Base-by-base conservation (phyloP, 2,329 filamentous ascomycete species). In the Xylariaceae sp. region DNA sequence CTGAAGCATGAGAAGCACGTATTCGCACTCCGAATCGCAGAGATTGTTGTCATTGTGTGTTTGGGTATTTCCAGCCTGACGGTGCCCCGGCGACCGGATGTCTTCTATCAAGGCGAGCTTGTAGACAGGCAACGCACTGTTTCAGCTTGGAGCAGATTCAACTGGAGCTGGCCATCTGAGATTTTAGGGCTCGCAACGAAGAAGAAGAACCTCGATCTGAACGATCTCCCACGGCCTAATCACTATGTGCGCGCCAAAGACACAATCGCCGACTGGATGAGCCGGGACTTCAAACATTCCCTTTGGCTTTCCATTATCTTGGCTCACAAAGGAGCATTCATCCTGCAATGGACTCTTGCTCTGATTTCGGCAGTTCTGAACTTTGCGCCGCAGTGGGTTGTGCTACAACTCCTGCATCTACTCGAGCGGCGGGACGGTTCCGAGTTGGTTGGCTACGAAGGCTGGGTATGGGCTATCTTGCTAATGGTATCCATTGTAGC, bases 301-400 rank as follows among this genome's bases (percentile, higher is more conserved):
- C 74, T 90, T 1, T 83, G 86, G 77, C 71, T 81, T 45, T 78
- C 80, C 1, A 61, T 90, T 2, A 57, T 85, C 5, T 64, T 74
- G 39, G 77, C 78, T 1, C 85, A 89, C 62, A 77, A 77, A 52
- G 65, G 66, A 19, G 65, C 72, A 1, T 73, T 91, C 36, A 57
- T 73, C 1, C 48, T 80, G 9, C 87, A 90, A 66, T 83, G 80
- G 71, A 41, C 68, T 2, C 62, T 87, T 7, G 82, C 81, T 11
- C 51, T 81, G 1, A 53, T 75, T 6, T 73, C 75, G 17, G 78
- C 80, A 9, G 58, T 85, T 30, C 58, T 86, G n/a, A 82, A 81
- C 48, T 83, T 90, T 50, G 77, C 81, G 0, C 88, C 88, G 0
- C 88, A 89, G 60, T 81, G 85, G 64, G 78, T 83, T 27, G 81